Conservation (phyloP, 768 basidiomycete genomes). For the Nidularia pulvinata region DNA sequence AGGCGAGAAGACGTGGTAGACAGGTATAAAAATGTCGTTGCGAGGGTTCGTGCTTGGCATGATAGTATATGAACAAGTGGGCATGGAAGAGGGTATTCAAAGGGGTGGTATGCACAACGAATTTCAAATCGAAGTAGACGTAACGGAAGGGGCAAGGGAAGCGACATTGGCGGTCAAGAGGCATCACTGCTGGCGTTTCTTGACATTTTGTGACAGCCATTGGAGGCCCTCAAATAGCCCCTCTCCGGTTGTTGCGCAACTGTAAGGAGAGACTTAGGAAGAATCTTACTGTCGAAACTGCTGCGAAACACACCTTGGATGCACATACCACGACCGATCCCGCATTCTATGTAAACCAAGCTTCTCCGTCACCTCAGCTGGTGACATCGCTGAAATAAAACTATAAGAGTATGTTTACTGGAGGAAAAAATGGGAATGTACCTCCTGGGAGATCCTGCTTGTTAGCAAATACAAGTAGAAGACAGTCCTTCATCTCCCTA, state of each 20-base stretch:
- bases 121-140: conserved; percentile 9
- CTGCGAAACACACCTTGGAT: conserved; percentile 76
- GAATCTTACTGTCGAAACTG: neutral
- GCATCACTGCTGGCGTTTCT: conserved; percentile 79
- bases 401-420: neutral
- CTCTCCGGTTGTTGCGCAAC: conserved; percentile 96
- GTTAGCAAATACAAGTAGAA: conserved; percentile 98
- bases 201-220: conserved; percentile 97
- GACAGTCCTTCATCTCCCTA: conserved; percentile 97
- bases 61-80: conserved; percentile 24
- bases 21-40: conserved; percentile 21
- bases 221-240: conserved; percentile 97
- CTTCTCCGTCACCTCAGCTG: conserved; percentile 98
- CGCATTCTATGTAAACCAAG: conserved; percentile 95
- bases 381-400: conserved; percentile 84
- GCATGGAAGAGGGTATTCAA: conserved; percentile 20
- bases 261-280: conserved; percentile 23
- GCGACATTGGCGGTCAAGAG: conserved; percentile 8
- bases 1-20: conserved; percentile 17
- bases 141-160: conserved; percentile 17
- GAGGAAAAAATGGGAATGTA: conserved; percentile 32
- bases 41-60: conserved; percentile 36
- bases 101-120: conserved; percentile 12
- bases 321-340: conserved; percentile 98
- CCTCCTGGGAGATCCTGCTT: conserved; percentile 98